phyloP scores from a whole-genome alignment of 2,329 filamentous ascomycete species.

The Neonectria punicea region DNA sequence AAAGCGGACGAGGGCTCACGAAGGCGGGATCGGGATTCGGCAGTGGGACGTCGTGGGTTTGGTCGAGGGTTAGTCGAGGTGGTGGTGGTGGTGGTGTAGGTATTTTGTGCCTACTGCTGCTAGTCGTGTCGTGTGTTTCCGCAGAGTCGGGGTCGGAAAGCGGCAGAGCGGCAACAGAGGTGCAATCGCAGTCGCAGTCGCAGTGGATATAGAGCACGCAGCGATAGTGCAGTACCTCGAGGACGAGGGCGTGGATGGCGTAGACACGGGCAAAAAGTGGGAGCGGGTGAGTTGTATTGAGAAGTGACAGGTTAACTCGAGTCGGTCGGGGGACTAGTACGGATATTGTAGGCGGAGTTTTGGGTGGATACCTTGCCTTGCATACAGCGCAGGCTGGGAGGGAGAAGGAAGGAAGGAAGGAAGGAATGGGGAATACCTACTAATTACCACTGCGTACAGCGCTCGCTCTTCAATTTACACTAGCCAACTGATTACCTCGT shows the following conservation, averaged over 20 bases:
- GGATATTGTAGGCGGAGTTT: neutral
- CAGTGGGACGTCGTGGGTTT: constrained; percentile 5
- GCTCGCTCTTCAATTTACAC: neutral
- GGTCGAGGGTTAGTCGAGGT: constrained; percentile 2
- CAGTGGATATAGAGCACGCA: neutral
- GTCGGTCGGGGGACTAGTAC: too few relatives aligned
- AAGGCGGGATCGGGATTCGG: constrained; percentile 22
- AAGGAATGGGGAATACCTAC: too few relatives aligned
- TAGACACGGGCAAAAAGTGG: neutral
- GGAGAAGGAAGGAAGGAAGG: too few relatives aligned
- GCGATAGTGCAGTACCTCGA: constrained; percentile 1
- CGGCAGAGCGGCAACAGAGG: constrained; percentile 11
- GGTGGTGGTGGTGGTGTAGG: constrained; percentile 1
- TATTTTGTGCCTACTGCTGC: constrained; percentile 5
- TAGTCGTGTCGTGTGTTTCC: neutral
- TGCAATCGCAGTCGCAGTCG: constrained; percentile 1
- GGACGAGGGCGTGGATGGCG: neutral
- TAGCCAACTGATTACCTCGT: too few relatives aligned
- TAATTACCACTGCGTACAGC: neutral
- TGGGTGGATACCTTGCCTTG: too few relatives aligned
- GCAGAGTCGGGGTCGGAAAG: constrained; percentile 11
- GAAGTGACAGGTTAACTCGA: neutral
- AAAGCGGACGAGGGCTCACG: neutral
- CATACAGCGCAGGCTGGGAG: too few relatives aligned
- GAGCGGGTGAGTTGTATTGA: neutral